Percentiles rank a stretch among this genome's conserved stretches.
These are phyloP conservation scores for Aspergillus panamensis DNA, from an alignment of 495 filamentous ascomycete species.

Conservation along the genomic window DNA sequence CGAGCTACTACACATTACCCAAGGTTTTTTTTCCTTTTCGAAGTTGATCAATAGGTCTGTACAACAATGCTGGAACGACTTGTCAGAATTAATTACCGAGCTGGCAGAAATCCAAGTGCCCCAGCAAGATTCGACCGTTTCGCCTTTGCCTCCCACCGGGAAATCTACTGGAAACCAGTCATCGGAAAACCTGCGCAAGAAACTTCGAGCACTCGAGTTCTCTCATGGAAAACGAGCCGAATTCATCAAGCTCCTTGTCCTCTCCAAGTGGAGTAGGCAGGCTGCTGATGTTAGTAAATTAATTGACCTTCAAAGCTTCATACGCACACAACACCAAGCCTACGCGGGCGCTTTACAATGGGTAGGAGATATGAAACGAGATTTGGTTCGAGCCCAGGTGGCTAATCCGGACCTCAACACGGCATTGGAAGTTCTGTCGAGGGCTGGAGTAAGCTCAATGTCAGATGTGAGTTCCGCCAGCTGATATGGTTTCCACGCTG, in stretches of 20 bases:
- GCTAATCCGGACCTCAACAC: slow-evolving; percentile 89
- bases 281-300: slow-evolving; percentile 71
- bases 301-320: slow-evolving; percentile 76
- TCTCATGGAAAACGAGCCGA: slow-evolving; percentile 59
- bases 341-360: slow-evolving; percentile 56
- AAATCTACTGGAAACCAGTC: slow-evolving; percentile 58
- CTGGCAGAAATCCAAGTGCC: slow-evolving; percentile 63
- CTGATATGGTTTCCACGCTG: slow-evolving; percentile 1
- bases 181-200: slow-evolving; percentile 71
- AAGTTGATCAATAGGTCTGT: slow-evolving; percentile 69
- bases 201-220: slow-evolving; percentile 69
- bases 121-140: slow-evolving; percentile 29
- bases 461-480: slow-evolving; percentile 58
- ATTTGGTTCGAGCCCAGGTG: slow-evolving; percentile 60
- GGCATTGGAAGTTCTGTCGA: slow-evolving; percentile 76
- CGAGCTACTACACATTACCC: slow-evolving; percentile 74
- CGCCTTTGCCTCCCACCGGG: slow-evolving; percentile 40
- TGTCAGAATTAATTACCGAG: slow-evolving; percentile 65
- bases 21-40: slow-evolving; percentile 67
- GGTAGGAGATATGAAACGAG: slow-evolving; percentile 65
- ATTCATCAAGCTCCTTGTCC: slow-evolving; percentile 87
- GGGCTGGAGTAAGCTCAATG: slow-evolving; percentile 68
- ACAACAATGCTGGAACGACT: slow-evolving; percentile 75
- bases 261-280: slow-evolving; percentile 82
- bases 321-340: slow-evolving; percentile 54